These are phyloP conservation scores for Avena sativa DNA, from an alignment of 176 grass and related monocot genomes.

Conservation along the genomic window DNA sequence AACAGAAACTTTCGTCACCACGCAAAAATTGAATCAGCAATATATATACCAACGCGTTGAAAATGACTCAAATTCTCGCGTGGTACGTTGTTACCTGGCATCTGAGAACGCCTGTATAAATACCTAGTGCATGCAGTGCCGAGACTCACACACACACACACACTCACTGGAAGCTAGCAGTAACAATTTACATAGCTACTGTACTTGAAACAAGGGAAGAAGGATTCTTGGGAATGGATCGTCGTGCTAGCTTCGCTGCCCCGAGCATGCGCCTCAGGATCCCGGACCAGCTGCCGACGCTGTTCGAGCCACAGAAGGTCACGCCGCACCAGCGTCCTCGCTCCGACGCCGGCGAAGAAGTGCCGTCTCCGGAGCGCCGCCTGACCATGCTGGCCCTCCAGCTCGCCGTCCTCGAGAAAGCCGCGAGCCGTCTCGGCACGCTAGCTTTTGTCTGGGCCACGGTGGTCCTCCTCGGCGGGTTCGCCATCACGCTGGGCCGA, in stretches of 20 bases:
- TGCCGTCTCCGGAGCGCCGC: slow-evolving; percentile 50
- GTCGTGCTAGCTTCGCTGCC: slow-evolving; percentile 11
- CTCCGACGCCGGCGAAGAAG: background rate
- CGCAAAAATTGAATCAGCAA: too few relatives aligned
- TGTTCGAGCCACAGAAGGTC: slow-evolving; percentile 58
- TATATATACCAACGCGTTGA: too few relatives aligned
- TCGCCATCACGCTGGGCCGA: slow-evolving; percentile 54
- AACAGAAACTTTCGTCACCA: too few relatives aligned
- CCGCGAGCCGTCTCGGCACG: slow-evolving; percentile 70
- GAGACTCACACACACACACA: too few relatives aligned
- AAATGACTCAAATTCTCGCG: too few relatives aligned
- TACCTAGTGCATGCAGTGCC: too few relatives aligned
- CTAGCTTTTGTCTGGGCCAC: slow-evolving; percentile 81
- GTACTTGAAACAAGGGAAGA: too few relatives aligned
- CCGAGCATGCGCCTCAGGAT: slow-evolving; percentile 39
- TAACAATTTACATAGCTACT: too few relatives aligned
- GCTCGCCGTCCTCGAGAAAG: slow-evolving; percentile 75
- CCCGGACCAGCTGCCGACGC: slow-evolving; percentile 47
- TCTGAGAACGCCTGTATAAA: too few relatives aligned
- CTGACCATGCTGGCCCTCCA: slow-evolving; percentile 71
- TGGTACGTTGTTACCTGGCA: too few relatives aligned
- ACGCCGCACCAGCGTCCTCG: slow-evolving; percentile 24
- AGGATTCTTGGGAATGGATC: slow-evolving; percentile 26
- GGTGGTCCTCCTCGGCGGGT: slow-evolving; percentile 74
- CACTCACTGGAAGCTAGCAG: too few relatives aligned